A percentile compares a stretch with the other conserved stretches of the same genome.
Evolutionary conservation across 2,329 filamentous ascomycete species (phyloP).

Genomic region (Cyphellophora europaea): DNA sequence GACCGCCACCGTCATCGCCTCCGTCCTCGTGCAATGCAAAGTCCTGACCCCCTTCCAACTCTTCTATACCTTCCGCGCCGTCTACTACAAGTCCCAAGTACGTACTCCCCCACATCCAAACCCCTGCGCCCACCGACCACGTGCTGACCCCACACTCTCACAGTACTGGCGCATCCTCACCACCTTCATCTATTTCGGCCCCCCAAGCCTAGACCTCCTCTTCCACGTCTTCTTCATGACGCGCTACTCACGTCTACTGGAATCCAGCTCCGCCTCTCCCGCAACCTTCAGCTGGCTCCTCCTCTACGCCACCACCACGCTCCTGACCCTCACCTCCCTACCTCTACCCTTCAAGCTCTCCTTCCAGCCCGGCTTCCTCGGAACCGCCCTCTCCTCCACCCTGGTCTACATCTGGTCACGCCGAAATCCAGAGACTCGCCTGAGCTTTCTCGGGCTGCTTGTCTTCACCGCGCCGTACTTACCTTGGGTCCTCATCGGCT

Average conservation of each 20-base stretch:
- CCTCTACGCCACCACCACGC: constrained; percentile 69
- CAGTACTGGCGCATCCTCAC: constrained; percentile 96
- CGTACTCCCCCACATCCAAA: constrained; percentile 19
- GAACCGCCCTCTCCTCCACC: constrained; percentile 84
- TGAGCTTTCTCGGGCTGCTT: constrained; percentile 80
- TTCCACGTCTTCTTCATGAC: constrained; percentile 99
- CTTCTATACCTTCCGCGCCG: constrained; percentile 90
- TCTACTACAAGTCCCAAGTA: constrained; percentile 88
- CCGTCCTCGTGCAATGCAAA: constrained; percentile 84
- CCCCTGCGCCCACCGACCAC: constrained; percentile 3
- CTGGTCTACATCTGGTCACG: constrained; percentile 97
- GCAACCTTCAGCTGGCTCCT: constrained; percentile 95
- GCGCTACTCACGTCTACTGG: constrained; percentile 86
- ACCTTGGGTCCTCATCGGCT: constrained; percentile 90
- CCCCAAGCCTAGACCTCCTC: constrained; percentile 83
- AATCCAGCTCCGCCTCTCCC: constrained; percentile 85
- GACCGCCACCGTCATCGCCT: constrained; percentile 78
- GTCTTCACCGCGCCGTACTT: constrained; percentile 91
- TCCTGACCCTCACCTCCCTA: constrained; percentile 67
- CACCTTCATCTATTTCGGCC: constrained; percentile 95
- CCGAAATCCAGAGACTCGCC: constrained; percentile 80
- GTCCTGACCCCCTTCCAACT: constrained; percentile 89
- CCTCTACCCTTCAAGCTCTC: constrained; percentile 55
- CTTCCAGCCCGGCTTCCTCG: constrained; percentile 54
- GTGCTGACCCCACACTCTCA: constrained; percentile 5